phyloP scores from a whole-genome alignment of 345 rosid species.

The Melastoma malabathricum region DNA sequence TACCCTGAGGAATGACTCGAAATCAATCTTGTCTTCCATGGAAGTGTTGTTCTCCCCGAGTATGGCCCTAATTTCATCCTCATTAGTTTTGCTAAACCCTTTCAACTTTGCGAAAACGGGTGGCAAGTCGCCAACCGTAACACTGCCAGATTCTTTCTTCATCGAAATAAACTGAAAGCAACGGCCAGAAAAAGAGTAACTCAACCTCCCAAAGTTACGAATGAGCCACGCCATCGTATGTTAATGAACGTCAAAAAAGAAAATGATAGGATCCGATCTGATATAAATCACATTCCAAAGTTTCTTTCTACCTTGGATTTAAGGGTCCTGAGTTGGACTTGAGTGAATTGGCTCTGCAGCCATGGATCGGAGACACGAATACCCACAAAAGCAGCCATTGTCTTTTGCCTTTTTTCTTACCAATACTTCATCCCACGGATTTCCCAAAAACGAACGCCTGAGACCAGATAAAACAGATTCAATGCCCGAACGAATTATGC shows the following conservation, averaged over 20 bases:
- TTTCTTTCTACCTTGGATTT: constrained; percentile 56
- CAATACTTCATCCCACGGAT: neutral
- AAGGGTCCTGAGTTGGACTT: constrained; percentile 86
- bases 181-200: constrained; percentile 5
- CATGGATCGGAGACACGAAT: constrained; percentile 88
- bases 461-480: too few relatives aligned
- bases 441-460: too few relatives aligned
- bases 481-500: too few relatives aligned
- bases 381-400: constrained; percentile 88
- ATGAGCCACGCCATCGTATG: too few relatives aligned
- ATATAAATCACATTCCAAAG: too few relatives aligned
- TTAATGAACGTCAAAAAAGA: too few relatives aligned
- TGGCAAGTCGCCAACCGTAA: constrained; percentile 57
- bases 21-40: constrained; percentile 56
- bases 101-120: constrained; percentile 54
- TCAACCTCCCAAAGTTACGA: constrained; percentile 5
- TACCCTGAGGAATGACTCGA: constrained; percentile 81
- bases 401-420: constrained; percentile 8
- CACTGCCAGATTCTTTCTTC: constrained; percentile 41
- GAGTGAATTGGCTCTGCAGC: constrained; percentile 98
- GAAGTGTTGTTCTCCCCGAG: constrained; percentile 34
- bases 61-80: constrained; percentile 54
- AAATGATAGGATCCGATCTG: too few relatives aligned
- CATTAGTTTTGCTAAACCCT: constrained; percentile 47
- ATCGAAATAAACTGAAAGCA: constrained; percentile 43